Conservation (phyloP, 176 grass and related monocot species). For the Oryza brachyantha region DNA sequence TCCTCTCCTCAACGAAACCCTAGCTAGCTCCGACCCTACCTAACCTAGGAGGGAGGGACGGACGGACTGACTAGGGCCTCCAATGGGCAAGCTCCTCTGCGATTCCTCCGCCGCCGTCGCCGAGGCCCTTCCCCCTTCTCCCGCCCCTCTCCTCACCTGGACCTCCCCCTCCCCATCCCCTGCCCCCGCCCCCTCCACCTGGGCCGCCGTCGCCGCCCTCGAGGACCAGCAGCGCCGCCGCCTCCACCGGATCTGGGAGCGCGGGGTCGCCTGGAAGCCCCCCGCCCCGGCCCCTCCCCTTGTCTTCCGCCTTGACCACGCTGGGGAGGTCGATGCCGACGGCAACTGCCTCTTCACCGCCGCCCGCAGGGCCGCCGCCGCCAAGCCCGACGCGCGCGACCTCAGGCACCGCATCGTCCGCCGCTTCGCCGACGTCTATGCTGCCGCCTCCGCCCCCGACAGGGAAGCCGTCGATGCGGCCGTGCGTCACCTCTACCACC, state of each 20-base stretch:
- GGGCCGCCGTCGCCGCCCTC: slow-evolving; percentile 63
- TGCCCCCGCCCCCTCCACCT: slow-evolving; percentile 18
- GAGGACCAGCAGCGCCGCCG: slow-evolving; percentile 88
- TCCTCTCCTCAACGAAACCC: slow-evolving; percentile 47
- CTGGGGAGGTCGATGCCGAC: slow-evolving; percentile 84
- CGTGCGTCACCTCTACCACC: slow-evolving; percentile 82
- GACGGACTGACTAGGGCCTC: too few species aligned
- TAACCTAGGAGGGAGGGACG: too few species aligned
- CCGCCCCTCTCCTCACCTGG: slow-evolving; percentile 58
- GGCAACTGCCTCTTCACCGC: slow-evolving; percentile 96
- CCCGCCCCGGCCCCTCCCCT: neutral
- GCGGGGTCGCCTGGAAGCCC: slow-evolving; percentile 79
- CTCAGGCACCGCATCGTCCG: slow-evolving; percentile 66
- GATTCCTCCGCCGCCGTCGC: slow-evolving; percentile 62
- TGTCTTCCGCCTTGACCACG: slow-evolving; percentile 81
- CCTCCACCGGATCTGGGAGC: slow-evolving; percentile 75
- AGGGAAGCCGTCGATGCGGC: slow-evolving; percentile 45
- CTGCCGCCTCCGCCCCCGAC: slow-evolving; percentile 18
- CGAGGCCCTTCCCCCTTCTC: slow-evolving; percentile 59
- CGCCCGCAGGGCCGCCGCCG: slow-evolving; percentile 49
- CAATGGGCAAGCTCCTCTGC: slow-evolving; percentile 96
- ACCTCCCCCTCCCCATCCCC: neutral
- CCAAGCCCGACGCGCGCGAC: slow-evolving; percentile 58
- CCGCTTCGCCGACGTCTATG: slow-evolving; percentile 56
- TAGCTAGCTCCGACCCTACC: slow-evolving; percentile 14